phyloP scores from a whole-genome alignment of 1,139 yeast species.

The Suhomyces guaymorum region DNA sequence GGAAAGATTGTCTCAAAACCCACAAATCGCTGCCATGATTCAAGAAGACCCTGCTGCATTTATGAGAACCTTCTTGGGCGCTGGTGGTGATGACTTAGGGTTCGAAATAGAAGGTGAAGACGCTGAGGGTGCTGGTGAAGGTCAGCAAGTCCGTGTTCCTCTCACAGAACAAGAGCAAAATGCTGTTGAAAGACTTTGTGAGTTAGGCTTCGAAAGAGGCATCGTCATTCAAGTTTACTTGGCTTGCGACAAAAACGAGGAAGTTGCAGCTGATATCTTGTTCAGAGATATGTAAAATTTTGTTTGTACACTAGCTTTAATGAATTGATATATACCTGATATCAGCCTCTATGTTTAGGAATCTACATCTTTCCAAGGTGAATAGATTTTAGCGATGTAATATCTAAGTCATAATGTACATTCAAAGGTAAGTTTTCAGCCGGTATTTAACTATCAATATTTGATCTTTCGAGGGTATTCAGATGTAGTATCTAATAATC shows the following conservation, averaged over 20 bases:
- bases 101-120: slow-evolving; percentile 40
- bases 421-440: no score
- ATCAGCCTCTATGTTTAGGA: no score
- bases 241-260: slow-evolving; percentile 98
- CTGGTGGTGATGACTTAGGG: slow-evolving; percentile 51
- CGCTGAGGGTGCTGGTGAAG: slow-evolving; percentile 37
- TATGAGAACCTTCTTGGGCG: slow-evolving; percentile 67
- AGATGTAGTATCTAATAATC: not conserved
- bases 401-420: no score
- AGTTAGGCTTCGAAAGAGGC: slow-evolving; percentile 86
- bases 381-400: no score
- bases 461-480: no score
- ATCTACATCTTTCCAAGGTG: not conserved
- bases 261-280: slow-evolving; percentile 89
- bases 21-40: slow-evolving; percentile 81
- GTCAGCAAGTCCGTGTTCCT: slow-evolving; percentile 54
- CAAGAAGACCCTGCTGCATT: slow-evolving; percentile 87
- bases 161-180: slow-evolving; percentile 83
- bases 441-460: no score
- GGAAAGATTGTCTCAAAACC: slow-evolving; percentile 84
- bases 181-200: slow-evolving; percentile 86
- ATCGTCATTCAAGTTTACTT: slow-evolving; percentile 90
- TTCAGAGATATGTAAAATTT: slow-evolving; percentile 53
- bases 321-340: not conserved
- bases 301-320: slow-evolving; percentile 11